Evolutionary conservation across 2,329 filamentous ascomycete species (phyloP).

Genomic region (Aspergillus texensis): DNA sequence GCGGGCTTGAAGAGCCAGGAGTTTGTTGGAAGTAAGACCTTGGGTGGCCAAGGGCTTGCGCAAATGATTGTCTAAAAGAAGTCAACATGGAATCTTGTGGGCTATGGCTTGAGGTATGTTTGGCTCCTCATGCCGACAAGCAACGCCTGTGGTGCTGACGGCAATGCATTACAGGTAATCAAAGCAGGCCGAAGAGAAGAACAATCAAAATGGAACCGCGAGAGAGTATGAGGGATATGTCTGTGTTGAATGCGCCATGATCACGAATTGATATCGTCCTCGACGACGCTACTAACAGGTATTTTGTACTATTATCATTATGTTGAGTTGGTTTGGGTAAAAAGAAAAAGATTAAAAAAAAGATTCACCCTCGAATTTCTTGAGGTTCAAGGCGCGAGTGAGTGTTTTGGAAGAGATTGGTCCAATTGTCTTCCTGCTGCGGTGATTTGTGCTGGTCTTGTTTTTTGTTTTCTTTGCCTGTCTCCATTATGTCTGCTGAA

Average conservation of each 20-base stretch:
- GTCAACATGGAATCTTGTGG: background rate
- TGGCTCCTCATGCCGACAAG: background rate
- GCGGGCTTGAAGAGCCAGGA: conserved; percentile 50
- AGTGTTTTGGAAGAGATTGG: conserved; percentile 3
- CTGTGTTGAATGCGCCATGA: conserved; percentile 23
- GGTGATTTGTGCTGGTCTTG: conserved; percentile 11
- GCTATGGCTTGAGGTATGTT: conserved; percentile 1
- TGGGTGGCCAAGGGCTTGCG: conserved; percentile 89
- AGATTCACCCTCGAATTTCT: background rate
- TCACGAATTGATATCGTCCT: conserved; percentile 26
- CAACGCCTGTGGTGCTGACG: background rate
- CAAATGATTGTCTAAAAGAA: conserved; percentile 86
- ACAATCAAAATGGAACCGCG: conserved; percentile 9
- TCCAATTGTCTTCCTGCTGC: conserved; percentile 2
- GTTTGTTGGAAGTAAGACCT: conserved; percentile 76
- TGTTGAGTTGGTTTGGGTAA: conserved; percentile 12
- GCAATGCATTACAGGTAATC: background rate
- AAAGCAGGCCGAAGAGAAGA: background rate
- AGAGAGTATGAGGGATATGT: conserved; percentile 10
- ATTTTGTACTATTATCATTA: conserved; percentile 28
- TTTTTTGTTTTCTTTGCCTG: conserved; percentile 2
- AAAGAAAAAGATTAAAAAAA: background rate
- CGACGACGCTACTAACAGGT: conserved; percentile 15
- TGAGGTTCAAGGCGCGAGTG: background rate
- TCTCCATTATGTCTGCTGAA: conserved; percentile 9